Conservation (phyloP, 257 asterid species). For the Przewalskia tangutica region DNA sequence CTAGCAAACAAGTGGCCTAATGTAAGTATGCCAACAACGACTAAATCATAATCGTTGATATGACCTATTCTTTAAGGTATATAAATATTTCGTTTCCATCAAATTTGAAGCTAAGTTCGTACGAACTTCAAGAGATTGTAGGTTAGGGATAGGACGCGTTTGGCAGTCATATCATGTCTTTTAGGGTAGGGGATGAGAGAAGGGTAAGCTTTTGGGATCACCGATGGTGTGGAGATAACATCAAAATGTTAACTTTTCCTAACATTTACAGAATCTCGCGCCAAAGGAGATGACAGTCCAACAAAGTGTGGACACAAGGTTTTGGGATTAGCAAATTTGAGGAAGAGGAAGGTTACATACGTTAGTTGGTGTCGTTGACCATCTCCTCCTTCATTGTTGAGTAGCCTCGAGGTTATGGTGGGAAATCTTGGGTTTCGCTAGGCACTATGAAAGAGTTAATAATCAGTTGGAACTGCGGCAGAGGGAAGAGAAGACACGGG, state of each 20-base stretch:
- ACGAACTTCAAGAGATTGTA: not conserved
- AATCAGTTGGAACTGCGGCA: too few species aligned
- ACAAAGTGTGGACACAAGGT: not conserved
- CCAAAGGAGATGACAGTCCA: not conserved
- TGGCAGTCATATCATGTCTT: not conserved
- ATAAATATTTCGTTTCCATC: not conserved
- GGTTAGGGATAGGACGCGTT: not conserved
- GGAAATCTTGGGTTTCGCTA: too few species aligned
- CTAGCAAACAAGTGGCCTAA: not conserved
- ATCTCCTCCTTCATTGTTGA: too few species aligned
- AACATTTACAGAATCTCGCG: not conserved
- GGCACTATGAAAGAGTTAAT: too few species aligned
- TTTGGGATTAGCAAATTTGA: not conserved
- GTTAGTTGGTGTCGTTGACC: too few species aligned
- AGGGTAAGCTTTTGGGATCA: not conserved
- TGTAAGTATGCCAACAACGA: not conserved
- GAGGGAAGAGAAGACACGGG: too few species aligned
- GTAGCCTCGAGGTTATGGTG: too few species aligned
- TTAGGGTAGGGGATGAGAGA: not conserved
- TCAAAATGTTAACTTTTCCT: not conserved
- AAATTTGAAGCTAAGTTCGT: not conserved
- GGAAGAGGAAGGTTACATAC: too few species aligned
- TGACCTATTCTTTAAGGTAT: not conserved
- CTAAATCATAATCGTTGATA: not conserved
- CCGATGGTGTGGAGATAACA: not conserved